phyloP scores from a whole-genome alignment of 176 grass and related monocot species.

The Avena sativa region DNA sequence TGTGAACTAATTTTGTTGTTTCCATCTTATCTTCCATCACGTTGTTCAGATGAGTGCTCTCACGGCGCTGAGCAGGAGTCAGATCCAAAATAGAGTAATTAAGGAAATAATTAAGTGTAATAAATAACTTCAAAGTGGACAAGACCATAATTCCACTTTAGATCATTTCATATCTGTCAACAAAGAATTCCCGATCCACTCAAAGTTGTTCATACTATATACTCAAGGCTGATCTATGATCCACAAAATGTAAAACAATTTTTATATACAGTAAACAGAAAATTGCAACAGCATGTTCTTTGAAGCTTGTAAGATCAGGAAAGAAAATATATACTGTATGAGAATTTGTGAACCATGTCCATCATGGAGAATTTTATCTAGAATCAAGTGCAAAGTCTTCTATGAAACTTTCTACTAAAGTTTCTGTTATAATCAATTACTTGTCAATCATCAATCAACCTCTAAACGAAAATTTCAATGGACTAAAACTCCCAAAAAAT shows the following conservation, averaged over 20 bases:
- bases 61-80: not conserved
- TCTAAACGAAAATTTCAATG: not conserved
- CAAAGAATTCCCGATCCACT: not conserved
- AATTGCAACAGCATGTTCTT: too few species aligned
- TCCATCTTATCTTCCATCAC: not conserved
- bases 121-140: not conserved
- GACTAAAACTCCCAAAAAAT: not conserved
- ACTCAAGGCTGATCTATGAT: not conserved
- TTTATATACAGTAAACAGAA: too few species aligned
- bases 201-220: too few species aligned
- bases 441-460: not conserved
- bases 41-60: not conserved
- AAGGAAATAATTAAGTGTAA: not conserved
- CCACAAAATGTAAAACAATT: not conserved
- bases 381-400: not conserved
- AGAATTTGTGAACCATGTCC: not conserved
- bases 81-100: not conserved
- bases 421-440: not conserved
- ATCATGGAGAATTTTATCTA: not conserved
- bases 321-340: too few species aligned
- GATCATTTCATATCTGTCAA: not conserved
- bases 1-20: not conserved
- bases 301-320: too few species aligned
- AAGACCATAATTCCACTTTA: not conserved
- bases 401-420: not conserved